Percentiles rank a stretch among this genome's conserved stretches.
Evolutionary conservation across 176 grass and related monocot species (phyloP).

Genomic region (Zizania latifolia): DNA sequence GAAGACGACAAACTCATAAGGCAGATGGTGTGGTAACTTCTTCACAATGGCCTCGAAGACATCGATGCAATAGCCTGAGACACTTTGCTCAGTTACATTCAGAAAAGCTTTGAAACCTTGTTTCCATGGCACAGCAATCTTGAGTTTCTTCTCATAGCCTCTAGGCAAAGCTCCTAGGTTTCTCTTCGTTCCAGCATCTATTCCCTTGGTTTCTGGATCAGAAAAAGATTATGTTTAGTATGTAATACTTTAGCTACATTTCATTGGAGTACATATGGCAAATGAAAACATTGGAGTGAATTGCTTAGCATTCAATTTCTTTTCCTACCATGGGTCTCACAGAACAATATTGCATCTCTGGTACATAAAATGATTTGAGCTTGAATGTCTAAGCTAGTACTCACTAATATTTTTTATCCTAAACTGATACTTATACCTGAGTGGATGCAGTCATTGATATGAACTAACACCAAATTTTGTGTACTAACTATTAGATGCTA

Average conservation of each 20-base stretch:
- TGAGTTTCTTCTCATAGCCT: constrained; percentile 18
- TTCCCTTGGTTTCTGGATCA: not conserved
- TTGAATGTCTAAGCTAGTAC: not conserved
- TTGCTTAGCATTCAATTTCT: not conserved
- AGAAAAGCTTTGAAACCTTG: constrained; percentile 46
- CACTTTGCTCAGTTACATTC: constrained; percentile 13
- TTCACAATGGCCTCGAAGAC: constrained; percentile 31
- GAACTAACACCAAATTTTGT: too few relatives aligned
- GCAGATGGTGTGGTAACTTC: constrained; percentile 7
- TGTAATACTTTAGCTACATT: not conserved
- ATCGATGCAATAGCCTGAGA: constrained; percentile 57
- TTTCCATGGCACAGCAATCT: constrained; percentile 48
- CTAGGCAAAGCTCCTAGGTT: not conserved
- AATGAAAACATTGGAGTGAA: not conserved
- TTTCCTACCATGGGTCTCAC: not conserved
- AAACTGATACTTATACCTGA: too few relatives aligned
- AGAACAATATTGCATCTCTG: not conserved
- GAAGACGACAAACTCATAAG: constrained; percentile 10
- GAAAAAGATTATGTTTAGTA: too few relatives aligned
- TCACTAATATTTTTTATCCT: too few relatives aligned
- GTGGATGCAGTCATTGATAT: too few relatives aligned
- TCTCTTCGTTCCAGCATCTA: not conserved
- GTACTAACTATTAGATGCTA: too few relatives aligned
- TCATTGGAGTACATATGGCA: not conserved
- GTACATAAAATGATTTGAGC: too few relatives aligned